Evolutionary conservation across 2,329 filamentous ascomycete species (phyloP).

Genomic region (Colletotrichum limetticola): DNA sequence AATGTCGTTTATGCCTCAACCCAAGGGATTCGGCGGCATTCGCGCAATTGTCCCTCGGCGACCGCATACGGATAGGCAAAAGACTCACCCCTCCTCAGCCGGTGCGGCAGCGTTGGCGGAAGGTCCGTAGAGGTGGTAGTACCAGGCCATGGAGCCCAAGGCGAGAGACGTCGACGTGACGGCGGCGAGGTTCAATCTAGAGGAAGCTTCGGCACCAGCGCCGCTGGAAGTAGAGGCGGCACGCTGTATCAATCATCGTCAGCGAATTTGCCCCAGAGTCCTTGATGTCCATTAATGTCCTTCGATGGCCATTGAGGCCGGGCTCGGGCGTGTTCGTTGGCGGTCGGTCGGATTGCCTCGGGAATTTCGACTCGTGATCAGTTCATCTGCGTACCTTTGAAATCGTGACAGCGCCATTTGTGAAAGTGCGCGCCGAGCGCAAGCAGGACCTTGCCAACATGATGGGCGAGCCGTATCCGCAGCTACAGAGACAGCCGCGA

Average conservation of each 20-base stretch:
- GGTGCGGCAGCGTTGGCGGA: slow-evolving; percentile 90
- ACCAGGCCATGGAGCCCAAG: slow-evolving; percentile 92
- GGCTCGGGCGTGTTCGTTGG: slow-evolving; percentile 27
- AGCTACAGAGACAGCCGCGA: slow-evolving; percentile 46
- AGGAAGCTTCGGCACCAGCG: slow-evolving; percentile 75
- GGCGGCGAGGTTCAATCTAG: slow-evolving; percentile 87
- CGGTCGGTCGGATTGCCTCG: slow-evolving; percentile 45
- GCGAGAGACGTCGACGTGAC: slow-evolving; percentile 87
- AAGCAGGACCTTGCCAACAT: slow-evolving; percentile 96
- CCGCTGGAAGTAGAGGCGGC: slow-evolving; percentile 79
- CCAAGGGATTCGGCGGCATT: slow-evolving; percentile 16
- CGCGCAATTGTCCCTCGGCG: slow-evolving; percentile 24
- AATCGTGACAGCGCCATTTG: slow-evolving; percentile 77
- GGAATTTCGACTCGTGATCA: slow-evolving; percentile 48
- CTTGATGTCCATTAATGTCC: slow-evolving; percentile 30
- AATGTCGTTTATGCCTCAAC: slow-evolving; percentile 36
- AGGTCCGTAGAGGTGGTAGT: slow-evolving; percentile 95
- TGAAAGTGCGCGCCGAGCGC: slow-evolving; percentile 88
- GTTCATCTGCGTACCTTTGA: slow-evolving; percentile 74
- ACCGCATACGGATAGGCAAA: not conserved
- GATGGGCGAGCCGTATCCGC: slow-evolving; percentile 62
- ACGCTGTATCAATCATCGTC: slow-evolving; percentile 60
- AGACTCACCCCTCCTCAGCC: slow-evolving; percentile 95
- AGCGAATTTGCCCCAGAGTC: slow-evolving; percentile 45
- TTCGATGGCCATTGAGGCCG: slow-evolving; percentile 35